phyloP scores from a whole-genome alignment of 2,329 filamentous ascomycete genomes.

The Amauroascus verrucosus region DNA sequence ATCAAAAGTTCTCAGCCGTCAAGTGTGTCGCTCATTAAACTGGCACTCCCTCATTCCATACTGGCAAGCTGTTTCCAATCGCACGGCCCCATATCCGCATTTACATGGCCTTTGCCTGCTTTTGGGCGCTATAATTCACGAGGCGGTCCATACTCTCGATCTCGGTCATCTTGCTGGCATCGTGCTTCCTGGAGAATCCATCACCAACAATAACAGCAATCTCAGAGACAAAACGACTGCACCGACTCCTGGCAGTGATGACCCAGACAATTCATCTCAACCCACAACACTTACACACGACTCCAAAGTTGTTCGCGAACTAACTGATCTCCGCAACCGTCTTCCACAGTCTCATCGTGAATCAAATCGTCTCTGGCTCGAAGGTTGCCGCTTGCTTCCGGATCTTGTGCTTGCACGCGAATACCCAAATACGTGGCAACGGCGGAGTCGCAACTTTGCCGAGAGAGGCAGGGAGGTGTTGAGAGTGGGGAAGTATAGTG shows the following conservation, averaged over 20 bases:
- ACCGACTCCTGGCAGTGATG: slow-evolving; percentile 38
- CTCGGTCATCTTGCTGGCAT: slow-evolving; percentile 36
- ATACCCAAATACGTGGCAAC: slow-evolving; percentile 39
- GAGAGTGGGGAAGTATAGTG: slow-evolving; percentile 28
- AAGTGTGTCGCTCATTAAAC: slow-evolving; percentile 30
- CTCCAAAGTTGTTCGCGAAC: slow-evolving; percentile 30
- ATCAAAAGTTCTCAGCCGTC: slow-evolving; percentile 28
- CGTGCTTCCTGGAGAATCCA: slow-evolving; percentile 30
- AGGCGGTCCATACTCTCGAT: slow-evolving; percentile 37
- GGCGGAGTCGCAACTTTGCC: slow-evolving; percentile 29
- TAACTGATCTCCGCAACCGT: slow-evolving; percentile 32
- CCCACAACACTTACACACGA: slow-evolving; percentile 30
- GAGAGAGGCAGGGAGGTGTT: slow-evolving; percentile 29
- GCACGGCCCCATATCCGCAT: slow-evolving; percentile 30
- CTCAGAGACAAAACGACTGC: slow-evolving; percentile 29
- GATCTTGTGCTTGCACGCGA: slow-evolving; percentile 33
- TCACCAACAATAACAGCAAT: slow-evolving; percentile 28
- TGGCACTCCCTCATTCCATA: slow-evolving; percentile 42
- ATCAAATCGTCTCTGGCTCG: slow-evolving; percentile 36
- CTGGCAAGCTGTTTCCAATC: slow-evolving; percentile 36
- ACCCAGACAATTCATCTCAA: slow-evolving; percentile 15
- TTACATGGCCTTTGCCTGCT: slow-evolving; percentile 38
- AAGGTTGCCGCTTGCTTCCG: slow-evolving; percentile 33
- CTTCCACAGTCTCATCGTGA: slow-evolving; percentile 34
- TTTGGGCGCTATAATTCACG: slow-evolving; percentile 39